Base-by-base conservation (phyloP, 139 green algal species). In the Bryopsis sp. region DNA sequence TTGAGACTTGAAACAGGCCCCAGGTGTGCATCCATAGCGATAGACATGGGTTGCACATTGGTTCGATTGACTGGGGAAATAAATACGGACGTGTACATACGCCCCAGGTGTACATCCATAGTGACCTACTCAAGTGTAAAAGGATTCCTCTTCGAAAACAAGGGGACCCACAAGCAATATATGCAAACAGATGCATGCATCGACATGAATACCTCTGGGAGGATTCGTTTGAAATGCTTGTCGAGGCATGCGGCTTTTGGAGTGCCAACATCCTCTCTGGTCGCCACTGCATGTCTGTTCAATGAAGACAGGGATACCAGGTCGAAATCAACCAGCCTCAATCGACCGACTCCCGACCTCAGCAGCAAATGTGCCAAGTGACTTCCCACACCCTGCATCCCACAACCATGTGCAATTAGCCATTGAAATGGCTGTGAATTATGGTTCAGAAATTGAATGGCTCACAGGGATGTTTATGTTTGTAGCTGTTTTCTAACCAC, bases 321-420 rank as follows among this genome's bases (percentile, higher is more conserved):
- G 77, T 99, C 94, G 81, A 98, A 98, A 80, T 99, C 94, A 28
- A 99, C 81, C 0, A 99, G 74, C 0, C 92, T 83, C 58, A 99
- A 73, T 31, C 75, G 74, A 6, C 92, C 89, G 7, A 99, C 88
- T 0, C 94, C 94, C 1, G 88, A 92, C 19, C 94, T 80, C 31
- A 98, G 82, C 67, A 99, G 83, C 64, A 96, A 76, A 75, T 95
- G 82, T 2, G 94, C 94, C 2, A 88, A 87, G 75, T 99, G 94
- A 73, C 85, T 95, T 33, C 93, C 93, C 11, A 98, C 93, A 5
- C 93, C 93, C 88, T 95, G 81, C 0, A 32, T 28, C 48, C 11
- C 39, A 54, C 15, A 11, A 54, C 43, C 43, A 54, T 26, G 19
- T 62, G 19, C 1, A 2, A 29, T n/a, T n/a, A n/a, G n/a, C n/a